Conservation (phyloP, 495 filamentous ascomycete genomes). For the Aspergillus leporis region DNA sequence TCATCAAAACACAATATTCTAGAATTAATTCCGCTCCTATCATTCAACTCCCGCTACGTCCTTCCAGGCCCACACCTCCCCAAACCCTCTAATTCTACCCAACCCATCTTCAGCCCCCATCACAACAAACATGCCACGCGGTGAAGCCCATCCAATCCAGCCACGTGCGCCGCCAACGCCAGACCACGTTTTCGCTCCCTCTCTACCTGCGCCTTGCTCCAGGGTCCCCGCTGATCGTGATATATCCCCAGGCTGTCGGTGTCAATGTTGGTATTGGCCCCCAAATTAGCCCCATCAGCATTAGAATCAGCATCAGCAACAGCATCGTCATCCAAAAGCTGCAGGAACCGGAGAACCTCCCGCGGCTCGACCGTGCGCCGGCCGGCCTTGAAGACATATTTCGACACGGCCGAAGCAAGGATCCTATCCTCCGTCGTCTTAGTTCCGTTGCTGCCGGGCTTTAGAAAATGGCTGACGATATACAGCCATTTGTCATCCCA, state of each 20-base stretch:
- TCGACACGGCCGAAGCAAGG: conserved; percentile 62
- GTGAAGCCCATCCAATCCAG: background rate
- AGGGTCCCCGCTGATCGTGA: no score
- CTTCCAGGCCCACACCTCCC: background rate
- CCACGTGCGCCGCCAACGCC: background rate
- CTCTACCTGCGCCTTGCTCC: background rate
- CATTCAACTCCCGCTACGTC: background rate
- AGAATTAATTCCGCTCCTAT: no score
- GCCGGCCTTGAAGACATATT: conserved; percentile 78
- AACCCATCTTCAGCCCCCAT: background rate
- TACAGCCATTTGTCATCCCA: conserved; percentile 79
- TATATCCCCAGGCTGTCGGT: no score
- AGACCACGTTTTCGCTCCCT: background rate
- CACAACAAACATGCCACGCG: background rate
- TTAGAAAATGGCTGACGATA: conserved; percentile 63
- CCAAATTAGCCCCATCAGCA: background rate
- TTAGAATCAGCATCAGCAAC: background rate
- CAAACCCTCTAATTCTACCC: background rate
- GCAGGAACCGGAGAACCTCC: background rate
- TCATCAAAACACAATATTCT: background rate
- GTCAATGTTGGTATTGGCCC: background rate
- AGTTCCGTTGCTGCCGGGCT: conserved; percentile 46
- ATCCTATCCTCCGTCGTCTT: background rate
- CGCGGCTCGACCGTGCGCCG: conserved; percentile 51
- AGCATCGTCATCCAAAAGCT: background rate